phyloP scores from a whole-genome alignment of 768 basidiomycete genomes.

The Mycena vulgaris region DNA sequence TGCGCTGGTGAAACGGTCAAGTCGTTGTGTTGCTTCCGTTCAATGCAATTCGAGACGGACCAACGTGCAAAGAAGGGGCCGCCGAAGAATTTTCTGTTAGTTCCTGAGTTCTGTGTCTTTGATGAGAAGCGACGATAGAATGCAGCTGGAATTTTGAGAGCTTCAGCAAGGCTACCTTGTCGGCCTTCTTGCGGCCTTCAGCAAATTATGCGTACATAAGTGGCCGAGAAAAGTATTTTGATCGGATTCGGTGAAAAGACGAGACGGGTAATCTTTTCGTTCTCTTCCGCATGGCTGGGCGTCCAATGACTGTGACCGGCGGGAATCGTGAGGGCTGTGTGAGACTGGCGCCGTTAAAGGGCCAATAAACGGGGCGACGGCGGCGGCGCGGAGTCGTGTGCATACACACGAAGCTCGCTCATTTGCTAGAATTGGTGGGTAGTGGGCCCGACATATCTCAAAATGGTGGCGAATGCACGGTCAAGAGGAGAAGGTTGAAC shows the following conservation, averaged over 20 bases:
- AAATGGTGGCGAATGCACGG: neutral
- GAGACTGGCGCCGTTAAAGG: neutral
- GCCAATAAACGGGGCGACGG: neutral
- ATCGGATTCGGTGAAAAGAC: neutral
- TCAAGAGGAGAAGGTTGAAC: neutral
- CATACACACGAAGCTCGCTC: neutral
- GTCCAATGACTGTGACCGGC: neutral
- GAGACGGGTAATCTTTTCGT: neutral
- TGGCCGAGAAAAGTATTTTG: neutral
- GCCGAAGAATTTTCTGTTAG: neutral
- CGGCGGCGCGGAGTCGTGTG: neutral
- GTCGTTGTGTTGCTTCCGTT: neutral
- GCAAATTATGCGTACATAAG: neutral
- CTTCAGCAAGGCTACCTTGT: conserved; percentile 4
- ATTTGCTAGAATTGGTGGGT: neutral
- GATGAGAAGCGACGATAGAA: neutral
- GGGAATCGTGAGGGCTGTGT: neutral
- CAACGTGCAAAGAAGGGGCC: neutral
- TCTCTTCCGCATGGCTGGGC: neutral
- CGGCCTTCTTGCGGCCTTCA: neutral
- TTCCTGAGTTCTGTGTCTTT: neutral
- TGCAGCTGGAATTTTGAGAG: neutral
- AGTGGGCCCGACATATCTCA: neutral
- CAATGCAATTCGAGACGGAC: neutral
- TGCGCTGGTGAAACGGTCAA: neutral